These are phyloP conservation scores for Colletotrichum horii DNA, from an alignment of 2,329 filamentous ascomycete genomes.

Conservation along the genomic window DNA sequence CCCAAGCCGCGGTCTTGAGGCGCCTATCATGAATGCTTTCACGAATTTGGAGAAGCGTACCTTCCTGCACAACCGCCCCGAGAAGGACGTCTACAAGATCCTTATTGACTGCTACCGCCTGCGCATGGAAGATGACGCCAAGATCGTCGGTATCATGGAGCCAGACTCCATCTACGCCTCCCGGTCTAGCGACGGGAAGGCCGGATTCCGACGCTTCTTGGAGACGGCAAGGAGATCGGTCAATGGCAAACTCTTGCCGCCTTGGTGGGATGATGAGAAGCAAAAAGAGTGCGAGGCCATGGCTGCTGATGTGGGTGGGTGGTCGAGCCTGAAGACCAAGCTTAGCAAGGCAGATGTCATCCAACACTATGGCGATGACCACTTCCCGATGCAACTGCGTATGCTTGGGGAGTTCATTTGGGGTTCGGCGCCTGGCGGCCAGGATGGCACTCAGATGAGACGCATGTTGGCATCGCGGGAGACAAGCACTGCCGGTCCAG, in stretches of 20 bases:
- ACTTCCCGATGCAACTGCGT: constrained; percentile 55
- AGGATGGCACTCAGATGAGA: constrained; percentile 28
- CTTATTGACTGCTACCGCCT: constrained; percentile 55
- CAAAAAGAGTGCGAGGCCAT: constrained; percentile 39
- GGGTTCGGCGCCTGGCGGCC: constrained; percentile 32
- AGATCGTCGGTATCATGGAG: constrained; percentile 28
- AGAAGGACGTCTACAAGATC: constrained; percentile 48
- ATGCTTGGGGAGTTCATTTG: constrained; percentile 50
- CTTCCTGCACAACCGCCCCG: constrained; percentile 48
- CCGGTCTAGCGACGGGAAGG: constrained; percentile 24
- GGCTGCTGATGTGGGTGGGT: constrained; percentile 29
- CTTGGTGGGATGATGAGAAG: constrained; percentile 49
- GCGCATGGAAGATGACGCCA: constrained; percentile 43
- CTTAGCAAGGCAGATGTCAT: constrained; percentile 40
- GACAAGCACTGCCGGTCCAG: not conserved
- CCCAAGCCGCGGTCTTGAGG: constrained; percentile 33
- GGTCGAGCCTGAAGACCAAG: constrained; percentile 30
- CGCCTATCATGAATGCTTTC: constrained; percentile 39
- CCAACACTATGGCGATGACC: constrained; percentile 45
- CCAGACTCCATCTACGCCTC: constrained; percentile 33
- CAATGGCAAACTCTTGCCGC: constrained; percentile 41
- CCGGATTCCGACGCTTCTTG: constrained; percentile 44
- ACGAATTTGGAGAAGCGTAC: constrained; percentile 41
- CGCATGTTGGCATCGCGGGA: constrained; percentile 22
- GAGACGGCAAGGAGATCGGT: not conserved